phyloP scores from a whole-genome alignment of 345 rosid species.

The Eucalyptus sideroxylon region DNA sequence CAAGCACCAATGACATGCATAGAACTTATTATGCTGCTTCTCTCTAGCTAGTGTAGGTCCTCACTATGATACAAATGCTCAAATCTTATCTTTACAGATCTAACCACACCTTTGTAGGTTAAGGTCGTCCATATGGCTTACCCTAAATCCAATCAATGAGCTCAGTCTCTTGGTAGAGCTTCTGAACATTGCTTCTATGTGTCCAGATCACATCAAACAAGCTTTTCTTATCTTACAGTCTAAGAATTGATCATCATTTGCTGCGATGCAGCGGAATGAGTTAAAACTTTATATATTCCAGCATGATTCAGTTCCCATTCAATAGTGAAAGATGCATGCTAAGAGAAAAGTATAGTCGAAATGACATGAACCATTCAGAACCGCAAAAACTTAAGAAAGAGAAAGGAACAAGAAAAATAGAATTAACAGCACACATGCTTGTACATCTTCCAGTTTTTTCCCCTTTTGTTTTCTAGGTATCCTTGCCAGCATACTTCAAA shows the following conservation, averaged over 20 bases:
- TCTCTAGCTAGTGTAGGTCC: neutral
- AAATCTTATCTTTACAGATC: neutral
- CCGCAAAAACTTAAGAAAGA: neutral
- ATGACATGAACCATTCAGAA: neutral
- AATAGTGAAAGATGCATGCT: neutral
- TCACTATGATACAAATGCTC: neutral
- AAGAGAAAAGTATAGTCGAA: neutral
- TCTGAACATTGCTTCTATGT: neutral
- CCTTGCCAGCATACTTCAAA: neutral
- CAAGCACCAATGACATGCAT: neutral
- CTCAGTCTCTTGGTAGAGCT: neutral
- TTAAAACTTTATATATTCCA: neutral
- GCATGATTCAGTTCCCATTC: neutral
- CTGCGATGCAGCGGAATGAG: neutral
- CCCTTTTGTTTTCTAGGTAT: neutral
- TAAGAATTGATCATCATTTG: neutral
- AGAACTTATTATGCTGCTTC: neutral
- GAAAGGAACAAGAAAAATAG: neutral
- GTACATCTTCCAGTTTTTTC: neutral
- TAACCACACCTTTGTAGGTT: neutral
- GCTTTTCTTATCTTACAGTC: neutral
- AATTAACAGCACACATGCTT: neutral
- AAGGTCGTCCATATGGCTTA: neutral
- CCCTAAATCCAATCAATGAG: neutral
- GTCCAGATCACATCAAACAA: neutral